Percentiles rank a stretch among this genome's conserved stretches.
Conservation (phyloP, 345 rosid genomes). For the Mallotus nudiflorus region DNA sequence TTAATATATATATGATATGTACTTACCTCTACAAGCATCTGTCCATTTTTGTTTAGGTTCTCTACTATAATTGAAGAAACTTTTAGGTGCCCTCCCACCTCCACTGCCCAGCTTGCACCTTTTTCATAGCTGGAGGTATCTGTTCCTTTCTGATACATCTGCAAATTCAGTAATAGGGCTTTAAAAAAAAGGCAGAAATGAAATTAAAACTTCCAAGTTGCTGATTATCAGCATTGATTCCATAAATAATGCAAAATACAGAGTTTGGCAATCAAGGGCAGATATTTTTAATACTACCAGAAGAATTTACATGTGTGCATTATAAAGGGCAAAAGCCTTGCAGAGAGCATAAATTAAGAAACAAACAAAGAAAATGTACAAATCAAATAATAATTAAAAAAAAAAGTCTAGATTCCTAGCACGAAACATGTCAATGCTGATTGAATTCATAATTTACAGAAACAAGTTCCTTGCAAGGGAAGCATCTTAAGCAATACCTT, state of each 20-base stretch:
- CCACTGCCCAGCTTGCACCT: conserved; percentile 83
- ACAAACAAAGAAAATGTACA: neutral
- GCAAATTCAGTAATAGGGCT: conserved; percentile 26
- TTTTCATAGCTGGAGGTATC: conserved; percentile 46
- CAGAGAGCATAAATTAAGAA: neutral
- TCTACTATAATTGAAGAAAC: conserved; percentile 90
- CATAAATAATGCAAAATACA: neutral
- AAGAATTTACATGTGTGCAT: neutral
- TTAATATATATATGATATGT: neutral
- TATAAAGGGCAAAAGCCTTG: neutral
- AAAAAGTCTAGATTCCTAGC: conserved; percentile 1
- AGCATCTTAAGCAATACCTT: conserved; percentile 48
- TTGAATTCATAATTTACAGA: conserved; percentile 11
- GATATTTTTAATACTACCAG: too few species aligned
- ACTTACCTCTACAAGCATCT: conserved; percentile 86
- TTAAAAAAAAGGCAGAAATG: neutral
- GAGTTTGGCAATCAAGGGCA: neutral
- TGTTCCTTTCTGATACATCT: conserved; percentile 66
- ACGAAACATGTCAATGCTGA: conserved; percentile 1
- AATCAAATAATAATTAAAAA: too few species aligned
- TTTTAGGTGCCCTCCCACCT: conserved; percentile 88
- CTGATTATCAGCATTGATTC: neutral
- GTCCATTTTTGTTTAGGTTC: conserved; percentile 77
- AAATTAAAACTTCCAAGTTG: neutral
- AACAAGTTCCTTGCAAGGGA: neutral